phyloP scores from a whole-genome alignment of 2,329 filamentous ascomycete genomes.

The Domatiomyces globalis region DNA sequence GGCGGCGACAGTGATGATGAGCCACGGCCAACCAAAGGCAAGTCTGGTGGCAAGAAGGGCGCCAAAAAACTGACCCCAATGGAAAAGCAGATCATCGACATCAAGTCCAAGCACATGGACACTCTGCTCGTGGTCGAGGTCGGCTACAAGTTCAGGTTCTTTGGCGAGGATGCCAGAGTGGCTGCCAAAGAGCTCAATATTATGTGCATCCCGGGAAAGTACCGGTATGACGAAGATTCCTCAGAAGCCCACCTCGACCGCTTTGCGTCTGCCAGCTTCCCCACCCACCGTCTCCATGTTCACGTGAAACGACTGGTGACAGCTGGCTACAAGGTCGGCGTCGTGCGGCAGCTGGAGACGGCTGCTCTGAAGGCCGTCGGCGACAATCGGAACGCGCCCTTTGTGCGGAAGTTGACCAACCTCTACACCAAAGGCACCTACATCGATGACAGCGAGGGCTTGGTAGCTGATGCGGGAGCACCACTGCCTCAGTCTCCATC shows the following conservation, averaged over 20 bases:
- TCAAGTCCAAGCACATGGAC: conserved; percentile 82
- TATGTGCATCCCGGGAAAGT: conserved; percentile 90
- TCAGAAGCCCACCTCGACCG: conserved; percentile 84
- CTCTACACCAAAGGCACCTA: conserved; percentile 98
- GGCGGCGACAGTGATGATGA: conserved; percentile 47
- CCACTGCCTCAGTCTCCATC: conserved; percentile 46
- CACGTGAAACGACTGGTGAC: conserved; percentile 86
- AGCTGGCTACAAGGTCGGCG: conserved; percentile 89
- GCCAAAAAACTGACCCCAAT: conserved; percentile 83
- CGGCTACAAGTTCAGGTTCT: conserved; percentile 95
- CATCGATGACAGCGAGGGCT: conserved; percentile 76
- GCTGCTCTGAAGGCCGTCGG: conserved; percentile 90
- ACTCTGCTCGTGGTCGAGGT: conserved; percentile 86
- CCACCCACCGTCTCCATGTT: conserved; percentile 77
- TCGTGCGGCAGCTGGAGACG: conserved; percentile 88
- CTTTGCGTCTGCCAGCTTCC: conserved; percentile 92
- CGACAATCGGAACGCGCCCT: conserved; percentile 85
- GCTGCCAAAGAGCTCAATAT: conserved; percentile 87
- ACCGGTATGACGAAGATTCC: conserved; percentile 82
- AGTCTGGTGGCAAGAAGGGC: conserved; percentile 52
- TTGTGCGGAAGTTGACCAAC: conserved; percentile 83
- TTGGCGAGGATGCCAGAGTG: conserved; percentile 80
- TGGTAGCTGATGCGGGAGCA: conserved; percentile 43
- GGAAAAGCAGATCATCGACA: conserved; percentile 84
- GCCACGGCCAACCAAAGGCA: conserved; percentile 33